A percentile compares a stretch with the other conserved stretches of the same genome.
Evolutionary conservation across 257 asterid genomes (phyloP).

Genomic region (Fraxinus quadrangulata): DNA sequence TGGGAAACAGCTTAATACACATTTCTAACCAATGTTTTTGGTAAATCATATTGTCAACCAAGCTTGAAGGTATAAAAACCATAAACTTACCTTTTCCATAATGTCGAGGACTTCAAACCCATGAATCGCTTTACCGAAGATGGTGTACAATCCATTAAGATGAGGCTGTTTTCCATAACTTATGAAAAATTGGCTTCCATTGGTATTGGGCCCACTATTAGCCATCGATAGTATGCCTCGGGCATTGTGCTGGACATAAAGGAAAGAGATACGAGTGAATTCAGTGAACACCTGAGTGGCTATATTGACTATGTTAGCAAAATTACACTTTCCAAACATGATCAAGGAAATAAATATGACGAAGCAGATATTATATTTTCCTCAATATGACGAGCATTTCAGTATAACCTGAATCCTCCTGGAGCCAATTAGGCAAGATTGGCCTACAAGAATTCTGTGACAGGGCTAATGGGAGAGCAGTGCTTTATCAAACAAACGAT

Average conservation of each 20-base stretch:
- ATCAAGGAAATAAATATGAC: background rate
- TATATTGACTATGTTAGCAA: slow-evolving; percentile 13
- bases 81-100: slow-evolving; percentile 81
- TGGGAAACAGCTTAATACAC: background rate
- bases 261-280: slow-evolving; percentile 1
- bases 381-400: background rate
- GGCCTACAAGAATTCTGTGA: background rate
- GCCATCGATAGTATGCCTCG: slow-evolving; percentile 97
- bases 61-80: slow-evolving; percentile 5
- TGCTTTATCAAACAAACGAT: background rate
- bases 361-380: background rate
- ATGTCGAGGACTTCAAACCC: slow-evolving; percentile 96
- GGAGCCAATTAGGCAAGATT: background rate
- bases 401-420: background rate
- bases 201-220: slow-evolving; percentile 92
- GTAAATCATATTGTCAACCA: no score
- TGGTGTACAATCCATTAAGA: slow-evolving; percentile 85
- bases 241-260: slow-evolving; percentile 79
- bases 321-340: background rate
- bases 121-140: slow-evolving; percentile 94
- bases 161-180: slow-evolving; percentile 86
- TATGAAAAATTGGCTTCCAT: slow-evolving; percentile 96
- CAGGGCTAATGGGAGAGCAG: background rate
- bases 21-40: background rate
- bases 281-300: background rate